Conservation (phyloP, 2,329 filamentous ascomycete genomes). For the Trichoderma polysporum region DNA sequence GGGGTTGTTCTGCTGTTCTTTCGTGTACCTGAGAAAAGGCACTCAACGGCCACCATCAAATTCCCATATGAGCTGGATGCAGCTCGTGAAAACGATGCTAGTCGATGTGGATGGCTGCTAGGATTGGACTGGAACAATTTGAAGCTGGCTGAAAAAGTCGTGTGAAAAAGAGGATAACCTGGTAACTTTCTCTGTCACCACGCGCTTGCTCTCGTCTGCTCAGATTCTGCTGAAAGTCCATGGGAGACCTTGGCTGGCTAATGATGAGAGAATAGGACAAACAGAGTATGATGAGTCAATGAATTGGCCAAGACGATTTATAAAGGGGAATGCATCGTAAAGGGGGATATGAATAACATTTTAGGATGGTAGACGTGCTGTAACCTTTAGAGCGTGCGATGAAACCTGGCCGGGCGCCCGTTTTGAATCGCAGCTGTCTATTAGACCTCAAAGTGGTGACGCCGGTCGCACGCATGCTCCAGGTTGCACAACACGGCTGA, state of each 20-base stretch:
- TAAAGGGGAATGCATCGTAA: background rate
- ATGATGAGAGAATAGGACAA: background rate
- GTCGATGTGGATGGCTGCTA: background rate
- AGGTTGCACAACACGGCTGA: conserved; percentile 8
- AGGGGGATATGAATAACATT: background rate
- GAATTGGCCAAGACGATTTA: background rate
- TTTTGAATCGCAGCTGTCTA: background rate
- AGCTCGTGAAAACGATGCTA: background rate
- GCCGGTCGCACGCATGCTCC: conserved; percentile 33
- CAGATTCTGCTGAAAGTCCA: background rate
- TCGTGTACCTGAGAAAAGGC: background rate
- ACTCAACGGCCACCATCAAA: background rate
- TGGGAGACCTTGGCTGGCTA: background rate
- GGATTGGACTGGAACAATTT: background rate
- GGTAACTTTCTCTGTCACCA: background rate
- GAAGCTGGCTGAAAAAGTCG: background rate
- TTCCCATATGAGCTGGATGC: background rate
- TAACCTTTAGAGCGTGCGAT: background rate
- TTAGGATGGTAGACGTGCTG: background rate
- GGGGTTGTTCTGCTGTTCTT: background rate
- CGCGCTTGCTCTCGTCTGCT: background rate
- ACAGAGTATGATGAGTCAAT: background rate
- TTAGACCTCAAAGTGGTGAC: conserved; percentile 1
- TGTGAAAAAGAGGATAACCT: background rate
- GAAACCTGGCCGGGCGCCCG: background rate